phyloP scores from a whole-genome alignment of 148 eudicot species.

The Suaeda aralocaspica region DNA sequence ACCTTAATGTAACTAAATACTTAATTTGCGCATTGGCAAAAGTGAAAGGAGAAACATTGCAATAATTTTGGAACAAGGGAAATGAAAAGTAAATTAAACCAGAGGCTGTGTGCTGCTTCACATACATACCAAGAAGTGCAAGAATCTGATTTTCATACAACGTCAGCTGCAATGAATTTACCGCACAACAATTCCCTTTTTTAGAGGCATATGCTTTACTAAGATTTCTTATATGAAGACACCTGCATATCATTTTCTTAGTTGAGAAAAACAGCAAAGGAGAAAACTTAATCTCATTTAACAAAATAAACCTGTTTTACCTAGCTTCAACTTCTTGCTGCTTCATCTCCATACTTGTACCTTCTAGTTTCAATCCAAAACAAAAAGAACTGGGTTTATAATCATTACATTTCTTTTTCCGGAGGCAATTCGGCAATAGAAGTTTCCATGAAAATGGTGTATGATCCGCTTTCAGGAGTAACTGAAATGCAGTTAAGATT shows the following conservation, averaged over 20 bases:
- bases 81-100: background rate
- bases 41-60: no score
- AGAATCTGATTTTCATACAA: slow-evolving; percentile 93
- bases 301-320: slow-evolving; percentile 29
- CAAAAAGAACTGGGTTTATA: slow-evolving; percentile 29
- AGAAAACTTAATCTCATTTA: background rate
- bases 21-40: no score
- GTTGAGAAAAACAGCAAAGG: background rate
- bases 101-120: slow-evolving; percentile 9
- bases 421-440: slow-evolving; percentile 37
- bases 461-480: slow-evolving; percentile 59
- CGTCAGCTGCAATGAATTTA: slow-evolving; percentile 71
- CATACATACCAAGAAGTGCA: slow-evolving; percentile 73
- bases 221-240: slow-evolving; percentile 86
- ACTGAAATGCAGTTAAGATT: slow-evolving; percentile 37
- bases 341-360: slow-evolving; percentile 90
- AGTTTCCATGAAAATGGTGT: slow-evolving; percentile 45
- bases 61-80: no score
- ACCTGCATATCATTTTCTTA: slow-evolving; percentile 48
- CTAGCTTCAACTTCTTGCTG: slow-evolving; percentile 92
- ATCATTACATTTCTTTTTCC: slow-evolving; percentile 38
- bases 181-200: slow-evolving; percentile 82
- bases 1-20: no score
- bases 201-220: slow-evolving; percentile 62
- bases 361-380: slow-evolving; percentile 49